Evolutionary conservation across 2,329 filamentous ascomycete genomes (phyloP).

Genomic region (Penicillium hordei): DNA sequence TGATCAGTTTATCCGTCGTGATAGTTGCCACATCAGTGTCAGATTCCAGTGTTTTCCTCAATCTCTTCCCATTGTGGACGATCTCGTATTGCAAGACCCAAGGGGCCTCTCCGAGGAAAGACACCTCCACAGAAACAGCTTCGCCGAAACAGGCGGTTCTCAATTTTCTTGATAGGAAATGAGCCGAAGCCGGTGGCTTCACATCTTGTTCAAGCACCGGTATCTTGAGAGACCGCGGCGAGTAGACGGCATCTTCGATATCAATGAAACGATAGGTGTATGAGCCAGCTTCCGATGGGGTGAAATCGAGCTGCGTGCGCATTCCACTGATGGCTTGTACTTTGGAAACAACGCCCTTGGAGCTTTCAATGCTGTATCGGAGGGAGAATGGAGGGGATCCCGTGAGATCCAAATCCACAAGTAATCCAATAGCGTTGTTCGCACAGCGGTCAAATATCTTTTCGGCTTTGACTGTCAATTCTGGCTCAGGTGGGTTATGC

Average conservation of each 20-base stretch:
- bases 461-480: conserved; percentile 69
- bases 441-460: conserved; percentile 94
- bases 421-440: conserved; percentile 85
- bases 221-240: conserved; percentile 60
- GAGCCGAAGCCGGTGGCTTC: conserved; percentile 83
- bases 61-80: conserved; percentile 82
- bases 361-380: conserved; percentile 68
- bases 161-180: conserved; percentile 58
- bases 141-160: conserved; percentile 79
- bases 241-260: conserved; percentile 81
- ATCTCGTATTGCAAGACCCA: conserved; percentile 92
- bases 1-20: conserved; percentile 68
- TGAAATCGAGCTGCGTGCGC: conserved; percentile 79
- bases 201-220: conserved; percentile 81
- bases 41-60: conserved; percentile 66
- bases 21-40: conserved; percentile 66
- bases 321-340: conserved; percentile 65
- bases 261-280: conserved; percentile 84
- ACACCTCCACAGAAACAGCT: conserved; percentile 70
- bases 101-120: conserved; percentile 77
- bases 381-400: conserved; percentile 91
- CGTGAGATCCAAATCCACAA: conserved; percentile 83
- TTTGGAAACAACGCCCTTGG: conserved; percentile 56
- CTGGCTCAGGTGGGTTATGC: conserved; percentile 85
- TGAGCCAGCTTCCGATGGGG: conserved; percentile 75